These are phyloP conservation scores for Solanum peruvianum DNA, from an alignment of 257 asterid genomes.

Conservation along the genomic window DNA sequence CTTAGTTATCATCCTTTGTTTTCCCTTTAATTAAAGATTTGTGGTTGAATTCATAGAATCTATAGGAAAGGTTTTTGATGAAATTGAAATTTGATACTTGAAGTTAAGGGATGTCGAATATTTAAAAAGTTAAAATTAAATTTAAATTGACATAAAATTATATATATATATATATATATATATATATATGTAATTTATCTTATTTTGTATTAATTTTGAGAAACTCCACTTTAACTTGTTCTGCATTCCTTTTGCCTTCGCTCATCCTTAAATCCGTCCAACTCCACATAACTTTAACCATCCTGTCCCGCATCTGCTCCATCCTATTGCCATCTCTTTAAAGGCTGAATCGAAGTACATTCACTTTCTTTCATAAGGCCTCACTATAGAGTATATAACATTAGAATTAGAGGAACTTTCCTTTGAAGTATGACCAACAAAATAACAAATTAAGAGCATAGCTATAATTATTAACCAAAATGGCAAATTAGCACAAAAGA, in stretches of 20 bases:
- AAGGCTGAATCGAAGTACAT: background rate
- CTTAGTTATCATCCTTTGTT: background rate
- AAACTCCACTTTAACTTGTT: no score
- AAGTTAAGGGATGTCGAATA: background rate
- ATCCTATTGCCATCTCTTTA: background rate
- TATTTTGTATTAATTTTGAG: fast-evolving
- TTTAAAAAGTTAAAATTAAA: no score
- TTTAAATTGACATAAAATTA: no score
- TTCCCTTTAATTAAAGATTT: background rate
- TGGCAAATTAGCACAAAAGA: background rate
- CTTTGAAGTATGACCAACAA: background rate
- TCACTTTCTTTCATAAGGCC: background rate
- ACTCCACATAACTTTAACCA: no score
- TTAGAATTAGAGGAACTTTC: background rate
- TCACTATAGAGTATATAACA: background rate
- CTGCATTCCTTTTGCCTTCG: no score
- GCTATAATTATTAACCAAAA: background rate
- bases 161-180: fast-evolving
- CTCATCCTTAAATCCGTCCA: fast-evolving
- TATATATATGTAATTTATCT: fast-evolving
- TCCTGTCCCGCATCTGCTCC: no score
- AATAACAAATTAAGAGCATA: background rate
- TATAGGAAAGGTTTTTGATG: background rate
- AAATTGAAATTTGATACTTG: background rate
- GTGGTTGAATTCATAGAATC: background rate